These are phyloP conservation scores for Podaxis rugospora DNA, from an alignment of 768 basidiomycete species.

Conservation along the genomic window DNA sequence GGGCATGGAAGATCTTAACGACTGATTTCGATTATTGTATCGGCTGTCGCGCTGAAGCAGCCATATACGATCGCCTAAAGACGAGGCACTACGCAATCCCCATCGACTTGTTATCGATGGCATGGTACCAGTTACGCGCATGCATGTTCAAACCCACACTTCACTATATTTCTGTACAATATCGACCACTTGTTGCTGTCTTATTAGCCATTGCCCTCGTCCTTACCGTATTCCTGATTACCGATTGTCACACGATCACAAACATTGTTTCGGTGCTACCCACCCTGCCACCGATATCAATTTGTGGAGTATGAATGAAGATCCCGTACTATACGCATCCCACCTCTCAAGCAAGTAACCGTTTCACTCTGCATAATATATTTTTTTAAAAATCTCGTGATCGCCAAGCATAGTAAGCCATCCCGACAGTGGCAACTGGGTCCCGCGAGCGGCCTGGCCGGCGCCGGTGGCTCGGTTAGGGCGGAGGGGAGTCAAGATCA, in stretches of 20 bases:
- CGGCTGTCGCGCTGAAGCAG: not conserved
- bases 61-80: conserved; percentile 11
- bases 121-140: conserved; percentile 4
- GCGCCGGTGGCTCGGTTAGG: conserved; percentile 18
- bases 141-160: not conserved
- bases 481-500: conserved; percentile 39
- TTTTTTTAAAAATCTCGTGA: too few relatives aligned
- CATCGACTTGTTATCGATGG: conserved; percentile 14
- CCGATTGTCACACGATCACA: conserved; percentile 8
- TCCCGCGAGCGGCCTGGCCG: conserved; percentile 10
- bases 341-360: not conserved
- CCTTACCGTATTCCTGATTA: not conserved
- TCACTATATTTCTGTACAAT: conserved; percentile 7
- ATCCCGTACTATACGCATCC: not conserved
- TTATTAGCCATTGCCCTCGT: conserved; percentile 5
- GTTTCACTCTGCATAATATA: not conserved
- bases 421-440: not conserved
- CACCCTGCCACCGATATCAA: not conserved
- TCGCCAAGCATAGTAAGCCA: too few relatives aligned
- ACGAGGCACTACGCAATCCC: conserved; percentile 3
- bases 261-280: not conserved
- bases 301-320: conserved; percentile 13
- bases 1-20: conserved; percentile 32
- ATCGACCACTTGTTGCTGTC: conserved; percentile 7
- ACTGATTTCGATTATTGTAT: not conserved